Evolutionary conservation across 805 yeast species (phyloP), one percentile per base, ranked within the genome.

Genomic region (Candida rishiriensis): DNA sequence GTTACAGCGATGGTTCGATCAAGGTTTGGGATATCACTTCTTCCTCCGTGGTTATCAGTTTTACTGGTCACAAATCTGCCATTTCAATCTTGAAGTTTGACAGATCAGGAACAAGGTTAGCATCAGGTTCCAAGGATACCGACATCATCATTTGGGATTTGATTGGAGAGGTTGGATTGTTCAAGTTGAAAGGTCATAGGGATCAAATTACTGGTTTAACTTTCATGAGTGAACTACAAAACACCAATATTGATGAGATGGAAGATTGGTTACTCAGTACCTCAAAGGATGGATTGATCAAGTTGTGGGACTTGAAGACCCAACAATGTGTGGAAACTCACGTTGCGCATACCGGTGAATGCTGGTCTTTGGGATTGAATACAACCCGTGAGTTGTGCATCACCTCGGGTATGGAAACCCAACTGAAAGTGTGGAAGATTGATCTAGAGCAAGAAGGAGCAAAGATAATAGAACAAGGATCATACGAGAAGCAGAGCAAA

Each of bases 311-410:
- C 59, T 66, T 93, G 54, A 84, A 82, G 56, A 69, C 93, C 3
- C 88, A 86, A 60, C 95, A 88, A 61, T 88, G 97, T 65, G 71
- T 89, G 5, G 99, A 93, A 61, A 90, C 98, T 1, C 97, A 90
- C 61, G 81, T 89, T 49, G 96, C 97, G 0, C 96, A 88, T 61
- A 74, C 85, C 17, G 90, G 91, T 46, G 98, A 93, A 64, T 88
- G 97, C 68, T 93, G 98, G 98, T 71, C 86, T 3, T 63, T 89
- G 56, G 85, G 79, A 3, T 60, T 80, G 15, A 64, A 64, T 18
- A 44, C 57, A 5, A 44, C 56, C 10, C 54, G 53, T 35, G 64
- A 60, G 37, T 50, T 82, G 42, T 67, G 77, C 28, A 64, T 89
- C 16, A 89, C 97, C 1, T 75, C 85, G 28, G 90, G 96, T 36